Evolutionary conservation across 345 rosid genomes (phyloP).

Genomic region (Aquilaria yunnanensis): DNA sequence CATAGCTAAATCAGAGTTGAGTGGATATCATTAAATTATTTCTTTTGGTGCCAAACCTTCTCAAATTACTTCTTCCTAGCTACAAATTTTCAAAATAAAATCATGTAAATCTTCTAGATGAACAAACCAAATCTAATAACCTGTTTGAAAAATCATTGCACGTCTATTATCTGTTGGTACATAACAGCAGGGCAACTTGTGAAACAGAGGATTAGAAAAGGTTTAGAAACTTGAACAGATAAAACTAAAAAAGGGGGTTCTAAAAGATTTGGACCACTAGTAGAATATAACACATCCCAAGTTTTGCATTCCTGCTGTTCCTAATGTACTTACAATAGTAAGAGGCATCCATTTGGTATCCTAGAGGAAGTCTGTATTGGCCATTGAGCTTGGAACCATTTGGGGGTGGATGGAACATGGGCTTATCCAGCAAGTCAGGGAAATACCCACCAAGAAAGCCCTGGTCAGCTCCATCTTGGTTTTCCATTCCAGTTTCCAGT

Average conservation of each 20-base stretch:
- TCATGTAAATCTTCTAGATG: too few species aligned
- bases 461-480: conserved; percentile 97
- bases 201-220: too few species aligned
- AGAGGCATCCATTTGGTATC: conserved; percentile 98
- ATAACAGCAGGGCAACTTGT: too few species aligned
- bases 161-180: too few species aligned
- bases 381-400: conserved; percentile 58
- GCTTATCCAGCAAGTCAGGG: conserved; percentile 72
- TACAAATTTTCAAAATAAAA: too few species aligned
- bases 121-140: too few species aligned
- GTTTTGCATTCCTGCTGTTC: background rate
- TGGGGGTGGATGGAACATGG: conserved; percentile 59
- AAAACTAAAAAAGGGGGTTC: background rate
- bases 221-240: background rate
- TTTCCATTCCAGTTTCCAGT: conserved; percentile 45
- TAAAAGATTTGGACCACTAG: background rate
- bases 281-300: background rate
- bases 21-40: too few species aligned
- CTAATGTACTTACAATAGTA: conserved; percentile 61
- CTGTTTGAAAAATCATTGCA: too few species aligned
- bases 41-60: too few species aligned
- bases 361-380: conserved; percentile 80
- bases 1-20: background rate
- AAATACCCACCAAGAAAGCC: conserved; percentile 90
- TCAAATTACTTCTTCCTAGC: too few species aligned